Conservation (phyloP, 306 rosid species). For the Fagus sylvatica region DNA sequence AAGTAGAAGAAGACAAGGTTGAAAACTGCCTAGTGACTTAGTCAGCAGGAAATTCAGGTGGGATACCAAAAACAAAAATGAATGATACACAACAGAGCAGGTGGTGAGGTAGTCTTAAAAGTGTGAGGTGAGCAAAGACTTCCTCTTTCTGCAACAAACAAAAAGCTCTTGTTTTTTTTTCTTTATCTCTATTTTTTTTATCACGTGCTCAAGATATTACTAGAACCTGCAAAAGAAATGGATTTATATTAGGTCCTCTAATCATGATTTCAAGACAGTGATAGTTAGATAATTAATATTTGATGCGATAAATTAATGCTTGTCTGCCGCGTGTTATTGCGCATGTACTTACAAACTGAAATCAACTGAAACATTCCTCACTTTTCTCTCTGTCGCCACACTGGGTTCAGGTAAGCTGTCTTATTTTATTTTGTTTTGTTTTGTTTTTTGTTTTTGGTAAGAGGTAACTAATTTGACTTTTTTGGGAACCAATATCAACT, state of each 20-base stretch:
- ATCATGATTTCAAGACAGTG: constrained; percentile 25
- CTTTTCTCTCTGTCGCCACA: neutral
- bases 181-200: neutral
- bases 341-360: constrained; percentile 20
- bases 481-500: neutral
- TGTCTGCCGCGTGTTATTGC: constrained; percentile 31
- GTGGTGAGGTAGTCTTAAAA: neutral
- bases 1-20: constrained; percentile 2
- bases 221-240: neutral
- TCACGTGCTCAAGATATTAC: constrained; percentile 24
- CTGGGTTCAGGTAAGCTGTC: neutral
- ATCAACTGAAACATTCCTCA: constrained; percentile 1
- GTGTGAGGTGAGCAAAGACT: constrained; percentile 6
- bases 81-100: neutral
- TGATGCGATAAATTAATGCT: constrained; percentile 10
- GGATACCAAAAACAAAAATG: constrained; percentile 15
- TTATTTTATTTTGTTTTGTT: neutral
- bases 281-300: constrained; percentile 4
- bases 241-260: neutral
- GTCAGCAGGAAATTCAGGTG: constrained; percentile 6
- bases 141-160: neutral
- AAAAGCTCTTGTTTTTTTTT: neutral
- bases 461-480: neutral
- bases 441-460: neutral
- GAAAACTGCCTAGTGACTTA: neutral